Evolutionary conservation across 805 yeast genomes (phyloP).

Genomic region (Peterozyma toletana): DNA sequence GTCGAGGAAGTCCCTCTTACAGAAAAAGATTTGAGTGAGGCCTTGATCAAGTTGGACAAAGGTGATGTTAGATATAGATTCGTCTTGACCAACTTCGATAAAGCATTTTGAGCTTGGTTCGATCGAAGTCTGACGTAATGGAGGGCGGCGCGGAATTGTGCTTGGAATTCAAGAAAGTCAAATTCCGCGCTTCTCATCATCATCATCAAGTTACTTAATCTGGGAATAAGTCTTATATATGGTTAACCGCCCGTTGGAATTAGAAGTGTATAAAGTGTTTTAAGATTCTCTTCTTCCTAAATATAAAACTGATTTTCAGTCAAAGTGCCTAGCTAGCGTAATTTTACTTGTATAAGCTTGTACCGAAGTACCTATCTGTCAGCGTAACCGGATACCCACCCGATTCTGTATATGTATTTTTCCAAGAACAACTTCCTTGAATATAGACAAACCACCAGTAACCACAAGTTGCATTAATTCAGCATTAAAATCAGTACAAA

Average conservation of each 20-base stretch:
- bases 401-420: conserved; percentile 2
- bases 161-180: too few relatives aligned
- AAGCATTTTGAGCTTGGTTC: conserved; percentile 12
- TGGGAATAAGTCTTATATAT: too few relatives aligned
- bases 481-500: not conserved
- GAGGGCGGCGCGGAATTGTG: too few relatives aligned
- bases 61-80: conserved; percentile 51
- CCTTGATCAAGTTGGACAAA: conserved; percentile 37
- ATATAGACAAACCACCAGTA: conserved; percentile 8
- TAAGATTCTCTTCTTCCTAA: too few relatives aligned
- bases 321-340: too few relatives aligned
- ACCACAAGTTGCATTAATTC: conserved; percentile 6
- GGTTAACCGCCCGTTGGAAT: too few relatives aligned
- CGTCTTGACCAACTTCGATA: conserved; percentile 41
- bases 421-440: conserved; percentile 6
- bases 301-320: too few relatives aligned
- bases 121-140: too few relatives aligned
- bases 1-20: conserved; percentile 41
- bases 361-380: not conserved
- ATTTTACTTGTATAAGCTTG: too few relatives aligned
- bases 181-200: too few relatives aligned
- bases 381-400: not conserved
- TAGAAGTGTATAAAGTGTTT: too few relatives aligned
- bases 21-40: conserved; percentile 33
- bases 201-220: too few relatives aligned